phyloP scores from a whole-genome alignment of 768 basidiomycete genomes.

The Lactifluus subvellereus region DNA sequence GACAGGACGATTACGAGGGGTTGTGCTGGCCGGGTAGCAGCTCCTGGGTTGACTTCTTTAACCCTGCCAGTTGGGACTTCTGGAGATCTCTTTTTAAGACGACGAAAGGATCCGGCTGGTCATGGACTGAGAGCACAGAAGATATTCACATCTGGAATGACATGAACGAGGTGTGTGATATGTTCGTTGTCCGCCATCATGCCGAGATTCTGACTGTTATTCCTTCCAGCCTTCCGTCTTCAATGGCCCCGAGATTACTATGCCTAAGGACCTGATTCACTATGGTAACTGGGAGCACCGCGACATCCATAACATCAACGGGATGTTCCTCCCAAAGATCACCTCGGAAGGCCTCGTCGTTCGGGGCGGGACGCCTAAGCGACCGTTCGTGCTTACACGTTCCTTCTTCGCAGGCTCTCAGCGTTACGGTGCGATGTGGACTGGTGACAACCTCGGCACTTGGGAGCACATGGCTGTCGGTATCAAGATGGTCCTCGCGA shows the following conservation, averaged over 20 bases:
- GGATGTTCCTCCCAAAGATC: slow-evolving; percentile 84
- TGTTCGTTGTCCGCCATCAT: background rate
- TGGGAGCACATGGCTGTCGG: slow-evolving; percentile 98
- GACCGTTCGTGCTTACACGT: slow-evolving; percentile 94
- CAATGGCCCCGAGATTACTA: slow-evolving; percentile 93
- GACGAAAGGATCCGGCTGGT: slow-evolving; percentile 51
- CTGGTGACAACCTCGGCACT: slow-evolving; percentile 93
- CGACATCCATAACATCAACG: slow-evolving; percentile 96
- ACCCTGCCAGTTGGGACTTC: slow-evolving; percentile 84
- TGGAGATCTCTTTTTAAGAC: slow-evolving; percentile 81
- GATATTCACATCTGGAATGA: slow-evolving; percentile 97
- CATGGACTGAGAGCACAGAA: slow-evolving; percentile 76
- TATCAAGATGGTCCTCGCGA: slow-evolving; percentile 87
- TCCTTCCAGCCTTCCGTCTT: slow-evolving; percentile 85
- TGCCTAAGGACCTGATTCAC: slow-evolving; percentile 74
- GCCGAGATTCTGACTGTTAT: slow-evolving; percentile 15
- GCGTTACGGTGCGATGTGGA: slow-evolving; percentile 97
- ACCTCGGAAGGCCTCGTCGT: slow-evolving; percentile 74
- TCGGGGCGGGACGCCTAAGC: slow-evolving; percentile 67
- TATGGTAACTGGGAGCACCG: slow-evolving; percentile 97
- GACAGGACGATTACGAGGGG: slow-evolving; percentile 85
- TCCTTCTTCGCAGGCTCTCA: slow-evolving; percentile 95
- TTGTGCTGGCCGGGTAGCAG: slow-evolving; percentile 99
- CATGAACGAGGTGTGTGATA: slow-evolving; percentile 84
- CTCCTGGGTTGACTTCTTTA: slow-evolving; percentile 97